Percentiles rank a stretch among this genome's conserved stretches.
phyloP scores from a whole-genome alignment of 2,329 filamentous ascomycete species.

The Aspergillus ibericus region DNA sequence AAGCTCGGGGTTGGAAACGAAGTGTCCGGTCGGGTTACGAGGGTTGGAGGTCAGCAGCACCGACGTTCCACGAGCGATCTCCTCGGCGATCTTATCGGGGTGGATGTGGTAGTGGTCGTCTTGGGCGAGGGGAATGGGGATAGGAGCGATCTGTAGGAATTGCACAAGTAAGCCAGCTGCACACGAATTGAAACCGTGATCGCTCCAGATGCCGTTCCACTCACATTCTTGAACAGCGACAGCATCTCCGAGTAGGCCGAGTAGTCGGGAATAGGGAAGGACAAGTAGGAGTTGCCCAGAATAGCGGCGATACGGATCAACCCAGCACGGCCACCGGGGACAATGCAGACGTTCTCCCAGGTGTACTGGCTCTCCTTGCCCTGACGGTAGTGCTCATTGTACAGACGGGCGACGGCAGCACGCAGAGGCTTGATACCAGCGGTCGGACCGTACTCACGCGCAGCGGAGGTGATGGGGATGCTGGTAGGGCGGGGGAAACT shows the following conservation, averaged over 20 bases:
- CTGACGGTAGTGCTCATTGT: constrained; percentile 88
- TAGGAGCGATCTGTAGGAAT: constrained; percentile 69
- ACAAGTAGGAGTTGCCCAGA: constrained; percentile 85
- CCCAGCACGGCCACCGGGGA: constrained; percentile 87
- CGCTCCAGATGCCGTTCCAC: constrained; percentile 8
- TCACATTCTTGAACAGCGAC: constrained; percentile 80
- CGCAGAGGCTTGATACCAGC: constrained; percentile 89
- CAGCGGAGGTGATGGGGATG: constrained; percentile 75
- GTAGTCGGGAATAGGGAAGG: constrained; percentile 94
- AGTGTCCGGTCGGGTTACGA: constrained; percentile 87
- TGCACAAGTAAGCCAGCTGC: background rate
- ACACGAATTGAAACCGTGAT: background rate
- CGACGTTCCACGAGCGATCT: constrained; percentile 79
- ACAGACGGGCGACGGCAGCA: constrained; percentile 84
- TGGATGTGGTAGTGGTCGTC: constrained; percentile 92
- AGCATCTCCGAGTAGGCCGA: constrained; percentile 98
- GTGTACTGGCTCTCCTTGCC: constrained; percentile 88
- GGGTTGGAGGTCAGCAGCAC: constrained; percentile 96
- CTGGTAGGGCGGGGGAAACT: constrained; percentile 79
- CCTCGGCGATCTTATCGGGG: constrained; percentile 86
- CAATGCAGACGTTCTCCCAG: constrained; percentile 97
- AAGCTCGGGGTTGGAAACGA: constrained; percentile 80
- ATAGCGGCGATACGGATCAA: constrained; percentile 94
- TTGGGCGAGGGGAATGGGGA: constrained; percentile 79
- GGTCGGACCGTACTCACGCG: constrained; percentile 88